phyloP scores from a whole-genome alignment of 257 asterid species.

The Rehmannia glutinosa region DNA sequence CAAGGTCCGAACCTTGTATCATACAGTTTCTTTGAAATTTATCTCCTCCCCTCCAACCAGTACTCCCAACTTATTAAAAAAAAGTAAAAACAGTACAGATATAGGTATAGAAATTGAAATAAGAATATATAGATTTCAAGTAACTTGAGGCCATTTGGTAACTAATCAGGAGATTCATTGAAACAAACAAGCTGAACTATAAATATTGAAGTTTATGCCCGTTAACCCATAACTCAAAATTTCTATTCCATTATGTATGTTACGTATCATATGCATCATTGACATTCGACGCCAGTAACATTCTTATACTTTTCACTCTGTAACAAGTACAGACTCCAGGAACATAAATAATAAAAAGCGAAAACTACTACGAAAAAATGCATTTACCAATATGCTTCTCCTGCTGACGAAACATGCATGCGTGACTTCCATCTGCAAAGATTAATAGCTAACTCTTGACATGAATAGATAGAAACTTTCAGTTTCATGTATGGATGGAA shows the following conservation, averaged over 20 bases:
- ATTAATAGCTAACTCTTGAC: conserved; percentile 7
- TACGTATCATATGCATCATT: background rate
- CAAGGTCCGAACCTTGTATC: no score
- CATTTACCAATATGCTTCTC: conserved; percentile 88
- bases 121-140: no score
- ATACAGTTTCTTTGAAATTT: no score
- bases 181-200: background rate
- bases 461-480: background rate
- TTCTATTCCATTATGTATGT: background rate
- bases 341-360: background rate
- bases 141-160: background rate
- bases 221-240: background rate
- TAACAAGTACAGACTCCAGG: background rate
- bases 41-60: no score
- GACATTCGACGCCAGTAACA: background rate
- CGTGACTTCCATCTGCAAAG: conserved; percentile 91
- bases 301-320: background rate
- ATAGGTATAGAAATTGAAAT: no score
- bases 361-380: conserved; percentile 10
- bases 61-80: no score
- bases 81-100: no score
- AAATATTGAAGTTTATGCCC: background rate
- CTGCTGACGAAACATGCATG: conserved; percentile 70
- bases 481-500: conserved; percentile 1
- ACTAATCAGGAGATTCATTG: conserved; percentile 5